These are phyloP conservation scores for Dunaliella sp. DNA, from an alignment of 139 green algal genomes.

Conservation along the genomic window DNA sequence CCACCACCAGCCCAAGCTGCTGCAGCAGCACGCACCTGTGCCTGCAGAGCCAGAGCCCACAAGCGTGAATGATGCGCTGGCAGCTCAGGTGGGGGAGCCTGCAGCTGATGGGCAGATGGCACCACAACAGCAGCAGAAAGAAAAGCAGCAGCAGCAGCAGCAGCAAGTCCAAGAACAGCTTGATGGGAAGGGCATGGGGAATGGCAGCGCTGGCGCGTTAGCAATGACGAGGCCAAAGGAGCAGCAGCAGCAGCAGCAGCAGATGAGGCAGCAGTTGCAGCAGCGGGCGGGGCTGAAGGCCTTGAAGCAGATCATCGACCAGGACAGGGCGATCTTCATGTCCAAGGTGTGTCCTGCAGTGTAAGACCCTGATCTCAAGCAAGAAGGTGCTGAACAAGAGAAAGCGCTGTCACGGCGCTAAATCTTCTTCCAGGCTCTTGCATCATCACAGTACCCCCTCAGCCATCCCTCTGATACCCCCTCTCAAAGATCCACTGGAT, in stretches of 20 bases:
- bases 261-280: neutral
- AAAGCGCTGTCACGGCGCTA: no score
- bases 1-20: conserved; percentile 32
- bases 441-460: no score
- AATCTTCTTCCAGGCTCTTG: no score
- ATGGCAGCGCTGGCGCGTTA: neutral
- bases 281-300: neutral
- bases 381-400: no score
- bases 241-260: neutral
- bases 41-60: neutral
- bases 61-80: neutral
- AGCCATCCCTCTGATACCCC: no score
- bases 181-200: neutral
- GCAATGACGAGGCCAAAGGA: neutral
- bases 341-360: neutral
- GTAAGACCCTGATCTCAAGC: neutral
- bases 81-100: neutral
- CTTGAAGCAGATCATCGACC: neutral
- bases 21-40: conserved; percentile 3
- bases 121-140: neutral
- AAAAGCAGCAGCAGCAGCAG: neutral
- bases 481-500: no score
- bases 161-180: neutral
- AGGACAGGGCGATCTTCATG: neutral
- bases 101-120: neutral